A percentile compares a stretch with the other conserved stretches of the same genome.
These are phyloP conservation scores for Paecilomyces niveus DNA, from an alignment of 2,329 filamentous ascomycete species.

Conservation along the genomic window DNA sequence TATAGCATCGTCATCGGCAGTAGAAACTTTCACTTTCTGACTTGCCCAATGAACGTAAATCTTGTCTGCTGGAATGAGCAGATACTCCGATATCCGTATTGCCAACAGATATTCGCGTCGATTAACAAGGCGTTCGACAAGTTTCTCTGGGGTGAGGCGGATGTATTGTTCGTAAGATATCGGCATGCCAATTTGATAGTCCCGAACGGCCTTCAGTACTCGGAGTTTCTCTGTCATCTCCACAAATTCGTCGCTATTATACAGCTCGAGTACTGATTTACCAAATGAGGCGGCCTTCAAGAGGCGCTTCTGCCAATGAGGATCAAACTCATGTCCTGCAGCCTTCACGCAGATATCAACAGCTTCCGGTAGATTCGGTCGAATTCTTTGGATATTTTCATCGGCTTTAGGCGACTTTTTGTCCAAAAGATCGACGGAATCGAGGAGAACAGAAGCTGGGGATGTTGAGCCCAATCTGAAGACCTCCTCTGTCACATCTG, in stretches of 20 bases:
- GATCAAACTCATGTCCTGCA: conserved; percentile 82
- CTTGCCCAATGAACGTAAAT: conserved; percentile 98
- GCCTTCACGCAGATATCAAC: conserved; percentile 92
- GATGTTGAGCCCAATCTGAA: conserved; percentile 85
- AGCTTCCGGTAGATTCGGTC: conserved; percentile 78
- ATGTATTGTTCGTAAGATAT: conserved; percentile 92
- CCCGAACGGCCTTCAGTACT: conserved; percentile 85
- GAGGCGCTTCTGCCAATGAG: conserved; percentile 89
- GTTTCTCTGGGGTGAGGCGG: conserved; percentile 76
- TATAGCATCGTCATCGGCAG: conserved; percentile 79
- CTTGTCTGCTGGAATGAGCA: conserved; percentile 75
- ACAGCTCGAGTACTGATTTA: conserved; percentile 93
- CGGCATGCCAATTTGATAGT: conserved; percentile 83
- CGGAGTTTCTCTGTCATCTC: conserved; percentile 94
- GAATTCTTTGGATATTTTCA: conserved; percentile 93
- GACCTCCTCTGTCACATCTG: conserved; percentile 73
- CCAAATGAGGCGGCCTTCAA: conserved; percentile 96
- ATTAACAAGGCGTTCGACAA: conserved; percentile 80
- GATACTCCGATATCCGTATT: conserved; percentile 77
- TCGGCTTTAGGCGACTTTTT: conserved; percentile 94
- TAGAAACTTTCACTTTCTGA: conserved; percentile 79
- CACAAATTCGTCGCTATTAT: conserved; percentile 97
- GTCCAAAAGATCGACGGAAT: conserved; percentile 86
- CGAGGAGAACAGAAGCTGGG: conserved; percentile 83
- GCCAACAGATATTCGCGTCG: conserved; percentile 88